Evolutionary conservation across 768 basidiomycete genomes (phyloP), one percentile per base, ranked within the genome.

Genomic region (Tulasnella sp.): DNA sequence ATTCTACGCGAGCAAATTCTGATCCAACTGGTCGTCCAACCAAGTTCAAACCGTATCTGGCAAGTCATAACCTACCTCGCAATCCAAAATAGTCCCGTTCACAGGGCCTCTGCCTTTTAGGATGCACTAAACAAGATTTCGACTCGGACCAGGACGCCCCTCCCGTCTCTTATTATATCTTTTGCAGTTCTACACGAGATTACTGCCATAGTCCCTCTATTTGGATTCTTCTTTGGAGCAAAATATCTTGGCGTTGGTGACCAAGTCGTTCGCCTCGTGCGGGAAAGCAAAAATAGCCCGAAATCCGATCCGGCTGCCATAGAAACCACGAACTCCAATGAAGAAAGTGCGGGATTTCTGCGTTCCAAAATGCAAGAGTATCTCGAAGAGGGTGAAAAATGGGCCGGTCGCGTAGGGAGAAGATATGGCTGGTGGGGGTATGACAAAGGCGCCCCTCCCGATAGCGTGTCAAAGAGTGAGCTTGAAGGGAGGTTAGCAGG

Each of bases 151-250:
- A 90, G 92, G 24, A 88, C 93, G 1, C 93, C 94, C 19, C 83
- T 97, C 0, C 88, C 94, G 0, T 95, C 94, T 16, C 89, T 98
- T 81, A 81, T 89, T 12, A 81, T 93, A 58, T 94, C 95, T 0
- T 97, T 98, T 81, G 91, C 89, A 7, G 85, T 96, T 76, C 87
- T 98, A 2, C 96, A 98, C 83, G 96, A 98, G 83, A 81, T 94
- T 16, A 96, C 95, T 0, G 95, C 96, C 0, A 83, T 96, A 75
- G 87, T 91, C 0, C 94, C 96, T 2, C 88, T 96, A 39, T 88
- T 92, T 5, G 89, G 90, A 46, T 84, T 94, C 52, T 97, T 95
- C 84, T 94, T 90, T 83, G 87, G 87, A 0, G 90, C 94, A 12
- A 87, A 92, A 44, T 84, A 88, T 6, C 82, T 94, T 1, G 93